Percentiles rank a stretch among this genome's conserved stretches.
These are phyloP conservation scores for Vitis hybrid DNA, from an alignment of 177 flowering plant species.

Conservation along the genomic window DNA sequence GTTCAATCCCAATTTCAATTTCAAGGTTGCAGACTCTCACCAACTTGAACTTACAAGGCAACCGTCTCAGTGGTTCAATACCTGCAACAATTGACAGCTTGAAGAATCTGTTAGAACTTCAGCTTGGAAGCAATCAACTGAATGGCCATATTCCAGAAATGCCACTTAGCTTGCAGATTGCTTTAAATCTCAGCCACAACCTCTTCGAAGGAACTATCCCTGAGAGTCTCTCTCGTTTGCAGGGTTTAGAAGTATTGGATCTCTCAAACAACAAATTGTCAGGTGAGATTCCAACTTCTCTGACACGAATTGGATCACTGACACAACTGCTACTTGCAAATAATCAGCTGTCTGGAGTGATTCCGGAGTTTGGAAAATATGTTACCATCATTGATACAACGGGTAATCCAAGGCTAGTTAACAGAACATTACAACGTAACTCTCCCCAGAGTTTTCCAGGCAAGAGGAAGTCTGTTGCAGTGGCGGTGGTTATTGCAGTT, in stretches of 20 bases:
- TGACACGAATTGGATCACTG: constrained; percentile 30
- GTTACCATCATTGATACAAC: constrained; percentile 21
- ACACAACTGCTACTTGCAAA: constrained; percentile 48
- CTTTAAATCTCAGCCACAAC: constrained; percentile 70
- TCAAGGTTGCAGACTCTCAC: constrained; percentile 36
- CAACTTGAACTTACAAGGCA: constrained; percentile 37
- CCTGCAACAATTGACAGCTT: constrained; percentile 35
- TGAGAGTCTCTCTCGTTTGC: constrained; percentile 23
- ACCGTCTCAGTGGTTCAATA: constrained; percentile 57
- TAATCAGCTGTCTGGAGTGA: constrained; percentile 56
- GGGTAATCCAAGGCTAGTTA: constrained; percentile 37
- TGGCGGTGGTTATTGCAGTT: constrained; percentile 31
- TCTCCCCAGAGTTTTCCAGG: constrained; percentile 6
- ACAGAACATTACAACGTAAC: neutral
- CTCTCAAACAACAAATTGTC: constrained; percentile 63
- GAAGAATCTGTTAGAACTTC: constrained; percentile 48
- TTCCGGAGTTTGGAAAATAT: constrained; percentile 33
- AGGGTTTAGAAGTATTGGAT: constrained; percentile 55
- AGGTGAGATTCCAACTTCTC: constrained; percentile 49
- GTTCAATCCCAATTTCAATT: constrained; percentile 54
- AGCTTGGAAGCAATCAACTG: constrained; percentile 52
- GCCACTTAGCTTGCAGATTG: constrained; percentile 52
- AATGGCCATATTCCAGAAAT: constrained; percentile 49
- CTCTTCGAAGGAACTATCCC: constrained; percentile 61
- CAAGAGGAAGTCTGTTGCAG: constrained; percentile 27